phyloP scores from a whole-genome alignment of 2,329 filamentous ascomycete genomes.

The Venturia effusa region DNA sequence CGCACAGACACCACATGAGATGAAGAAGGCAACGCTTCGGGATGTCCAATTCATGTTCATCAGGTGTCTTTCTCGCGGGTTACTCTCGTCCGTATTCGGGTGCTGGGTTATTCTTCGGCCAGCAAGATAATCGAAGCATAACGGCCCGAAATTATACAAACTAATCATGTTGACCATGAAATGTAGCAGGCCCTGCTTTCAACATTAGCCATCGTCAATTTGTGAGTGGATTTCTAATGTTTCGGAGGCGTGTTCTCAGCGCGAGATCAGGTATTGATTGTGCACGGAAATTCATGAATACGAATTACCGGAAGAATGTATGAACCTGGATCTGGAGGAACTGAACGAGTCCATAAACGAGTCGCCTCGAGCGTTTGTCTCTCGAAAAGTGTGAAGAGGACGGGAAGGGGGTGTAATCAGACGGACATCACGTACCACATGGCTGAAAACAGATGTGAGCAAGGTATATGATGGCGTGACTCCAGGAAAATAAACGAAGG shows the following conservation, averaged over 20 bases:
- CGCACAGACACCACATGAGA: neutral
- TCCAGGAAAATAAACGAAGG: neutral
- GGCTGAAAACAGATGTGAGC: conserved; percentile 2
- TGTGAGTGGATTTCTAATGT: neutral
- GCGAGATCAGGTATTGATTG: no score
- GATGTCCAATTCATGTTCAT: neutral
- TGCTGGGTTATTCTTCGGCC: neutral
- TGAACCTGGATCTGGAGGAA: no score
- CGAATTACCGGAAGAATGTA: no score
- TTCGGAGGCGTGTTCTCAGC: no score
- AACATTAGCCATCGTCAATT: neutral
- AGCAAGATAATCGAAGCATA: neutral
- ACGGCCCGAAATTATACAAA: neutral
- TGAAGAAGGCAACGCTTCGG: neutral
- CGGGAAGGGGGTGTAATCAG: no score
- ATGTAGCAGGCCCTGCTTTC: neutral
- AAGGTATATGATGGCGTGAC: neutral
- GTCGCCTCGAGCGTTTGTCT: no score
- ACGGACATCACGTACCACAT: neutral
- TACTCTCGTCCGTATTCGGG: neutral
- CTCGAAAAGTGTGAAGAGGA: no score
- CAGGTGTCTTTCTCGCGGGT: neutral
- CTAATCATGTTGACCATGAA: neutral
- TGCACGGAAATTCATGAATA: no score
- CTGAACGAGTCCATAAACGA: no score